phyloP scores from a whole-genome alignment of 768 basidiomycete species.

The Boletus reticuloceps region DNA sequence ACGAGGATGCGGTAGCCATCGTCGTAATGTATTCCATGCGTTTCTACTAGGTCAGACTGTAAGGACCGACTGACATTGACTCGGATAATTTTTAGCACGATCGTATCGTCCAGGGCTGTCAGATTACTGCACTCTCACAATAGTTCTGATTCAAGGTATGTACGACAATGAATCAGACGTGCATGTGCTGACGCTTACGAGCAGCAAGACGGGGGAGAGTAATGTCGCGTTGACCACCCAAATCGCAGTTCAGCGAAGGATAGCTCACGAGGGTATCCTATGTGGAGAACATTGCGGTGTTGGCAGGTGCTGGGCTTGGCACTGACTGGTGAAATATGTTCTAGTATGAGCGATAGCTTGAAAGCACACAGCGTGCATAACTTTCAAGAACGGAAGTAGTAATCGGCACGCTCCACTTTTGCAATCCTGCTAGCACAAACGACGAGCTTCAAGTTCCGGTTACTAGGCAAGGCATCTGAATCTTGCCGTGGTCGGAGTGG shows the following conservation, averaged over 20 bases:
- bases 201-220: background rate
- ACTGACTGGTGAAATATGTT: too few species aligned
- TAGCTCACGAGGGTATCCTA: too few species aligned
- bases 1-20: slow-evolving; percentile 2
- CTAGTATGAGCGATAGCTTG: too few species aligned
- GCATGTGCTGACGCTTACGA: slow-evolving; percentile 1
- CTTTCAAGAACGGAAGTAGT: too few species aligned
- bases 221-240: slow-evolving; percentile 9
- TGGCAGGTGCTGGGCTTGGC: too few species aligned
- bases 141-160: background rate
- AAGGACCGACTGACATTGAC: background rate
- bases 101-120: slow-evolving; percentile 9
- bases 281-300: too few species aligned
- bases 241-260: background rate
- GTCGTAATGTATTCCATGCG: slow-evolving; percentile 2
- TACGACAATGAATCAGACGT: background rate
- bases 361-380: too few species aligned
- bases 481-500: too few species aligned
- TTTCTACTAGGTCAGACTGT: background rate
- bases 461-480: too few species aligned
- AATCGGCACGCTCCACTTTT: too few species aligned
- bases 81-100: background rate
- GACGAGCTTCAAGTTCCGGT: too few species aligned
- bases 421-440: too few species aligned
- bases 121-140: slow-evolving; percentile 6